These are phyloP conservation scores for Yamadazyma membranifaciens DNA, from an alignment of 1,139 yeast species.

Conservation along the genomic window DNA sequence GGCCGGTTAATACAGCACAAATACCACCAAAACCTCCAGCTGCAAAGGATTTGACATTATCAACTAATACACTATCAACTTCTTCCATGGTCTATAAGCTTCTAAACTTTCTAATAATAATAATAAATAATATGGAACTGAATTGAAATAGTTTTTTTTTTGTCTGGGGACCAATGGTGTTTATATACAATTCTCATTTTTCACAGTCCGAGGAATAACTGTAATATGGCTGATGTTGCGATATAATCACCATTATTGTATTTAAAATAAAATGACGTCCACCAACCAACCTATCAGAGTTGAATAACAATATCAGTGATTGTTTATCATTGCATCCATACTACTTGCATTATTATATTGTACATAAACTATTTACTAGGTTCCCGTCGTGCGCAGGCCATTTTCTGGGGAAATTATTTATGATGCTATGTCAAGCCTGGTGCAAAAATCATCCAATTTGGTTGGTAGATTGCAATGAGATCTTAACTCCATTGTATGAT, in stretches of 20 bases:
- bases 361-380: background rate
- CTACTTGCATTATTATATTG: background rate
- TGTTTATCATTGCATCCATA: background rate
- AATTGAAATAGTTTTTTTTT: too few species aligned
- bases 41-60: slow-evolving; percentile 71
- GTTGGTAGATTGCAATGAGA: too few species aligned
- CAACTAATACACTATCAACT: slow-evolving; percentile 47
- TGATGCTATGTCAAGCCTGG: background rate
- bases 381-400: slow-evolving; percentile 3
- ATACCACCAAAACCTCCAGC: slow-evolving; percentile 78
- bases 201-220: slow-evolving; percentile 7
- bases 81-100: slow-evolving; percentile 34
- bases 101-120: slow-evolving; percentile 1
- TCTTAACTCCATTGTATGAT: too few species aligned
- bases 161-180: slow-evolving; percentile 1
- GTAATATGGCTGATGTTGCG: background rate
- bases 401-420: slow-evolving; percentile 7
- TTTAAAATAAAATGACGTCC: background rate
- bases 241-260: too few species aligned
- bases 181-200: slow-evolving; percentile 2
- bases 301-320: background rate
- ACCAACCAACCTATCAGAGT: background rate
- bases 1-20: slow-evolving; percentile 78
- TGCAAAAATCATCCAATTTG: background rate
- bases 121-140: slow-evolving; percentile 1